Percentiles rank a stretch among this genome's conserved stretches.
These are phyloP conservation scores for Phycomyces blakesleeanus DNA, from an alignment of 192 early-diverging fungal genomes.

Conservation along the genomic window DNA sequence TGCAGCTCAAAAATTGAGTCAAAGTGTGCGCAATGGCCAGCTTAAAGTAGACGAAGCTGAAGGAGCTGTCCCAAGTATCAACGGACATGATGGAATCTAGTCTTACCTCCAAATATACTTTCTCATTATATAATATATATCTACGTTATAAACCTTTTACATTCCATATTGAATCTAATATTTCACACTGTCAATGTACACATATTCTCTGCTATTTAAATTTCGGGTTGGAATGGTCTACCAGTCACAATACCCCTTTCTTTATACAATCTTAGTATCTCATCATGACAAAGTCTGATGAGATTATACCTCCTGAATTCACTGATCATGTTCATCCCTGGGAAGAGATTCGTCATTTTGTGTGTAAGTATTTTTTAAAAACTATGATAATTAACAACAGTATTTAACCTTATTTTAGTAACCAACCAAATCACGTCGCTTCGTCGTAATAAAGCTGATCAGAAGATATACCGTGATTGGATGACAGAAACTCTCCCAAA, in stretches of 20 bases:
- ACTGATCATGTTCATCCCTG: constrained; percentile 15
- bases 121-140: no score
- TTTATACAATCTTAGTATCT: no score
- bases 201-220: constrained; percentile 5
- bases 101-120: neutral
- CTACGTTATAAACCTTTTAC: no score
- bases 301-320: neutral
- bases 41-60: constrained; percentile 37
- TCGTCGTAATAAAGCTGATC: constrained; percentile 2
- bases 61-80: constrained; percentile 9
- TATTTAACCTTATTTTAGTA: constrained; percentile 2
- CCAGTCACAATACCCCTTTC: no score
- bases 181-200: no score
- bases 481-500: neutral
- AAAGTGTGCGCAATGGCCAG: constrained; percentile 33
- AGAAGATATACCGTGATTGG: constrained; percentile 11
- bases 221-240: constrained; percentile 5
- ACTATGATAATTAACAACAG: neutral
- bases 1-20: constrained; percentile 34
- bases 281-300: neutral
- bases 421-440: constrained; percentile 12
- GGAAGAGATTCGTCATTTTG: constrained; percentile 19
- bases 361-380: constrained; percentile 5
- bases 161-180: no score
- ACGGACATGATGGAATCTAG: constrained; percentile 18